Base-by-base conservation (phyloP, 2,329 filamentous ascomycete genomes). In the Lomentospora prolificans region DNA sequence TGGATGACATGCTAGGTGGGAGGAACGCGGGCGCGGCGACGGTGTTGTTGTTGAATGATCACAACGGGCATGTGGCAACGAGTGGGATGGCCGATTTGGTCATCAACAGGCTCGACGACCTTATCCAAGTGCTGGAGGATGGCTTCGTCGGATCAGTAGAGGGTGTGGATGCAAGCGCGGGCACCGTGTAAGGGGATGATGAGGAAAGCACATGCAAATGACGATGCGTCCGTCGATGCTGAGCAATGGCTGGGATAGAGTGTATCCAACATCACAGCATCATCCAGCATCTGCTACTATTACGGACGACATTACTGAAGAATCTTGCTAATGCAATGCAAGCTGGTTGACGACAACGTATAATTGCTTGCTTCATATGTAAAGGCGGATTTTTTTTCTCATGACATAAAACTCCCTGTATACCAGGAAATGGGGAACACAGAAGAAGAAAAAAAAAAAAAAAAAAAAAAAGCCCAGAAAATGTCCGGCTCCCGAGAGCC, bases 1-100 rank as follows among this genome's bases (percentile, higher is more conserved):
- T 95, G 56, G 94, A 97, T 67, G 94, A 99, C 67, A 95, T 97
- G 82, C 88, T 86, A 6, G 90, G 92, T 1, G 92, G 94, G 0
- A 80, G 86, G 58, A 77, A 76, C 54, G 92, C 92, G 0, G 92
- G 92, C 1, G 89, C 91, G 1, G 87, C 90, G 31, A 97, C 94
- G 0, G 90, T 97, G n/a, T 66, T 97, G 66, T 74, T 99, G 48
- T 78, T 86, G 14, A 95, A 95, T 64, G 82, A 89, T n/a, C 84
- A 79, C n/a, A 96, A 96, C 66, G 69, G 69, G 56, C 77, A 86
- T 60, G 67, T 96, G 57, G 81, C 77, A 6, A 75, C 80, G 24
- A 87, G 95, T 65, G 79, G 84, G 60, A 81, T 90, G 67, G 95
- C 89, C 0, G 89, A 95, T 69, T 64, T 92, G 50, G 84, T 84